phyloP scores from a whole-genome alignment of 169 alveolate genomes.

The Amoebophrya sp. region DNA sequence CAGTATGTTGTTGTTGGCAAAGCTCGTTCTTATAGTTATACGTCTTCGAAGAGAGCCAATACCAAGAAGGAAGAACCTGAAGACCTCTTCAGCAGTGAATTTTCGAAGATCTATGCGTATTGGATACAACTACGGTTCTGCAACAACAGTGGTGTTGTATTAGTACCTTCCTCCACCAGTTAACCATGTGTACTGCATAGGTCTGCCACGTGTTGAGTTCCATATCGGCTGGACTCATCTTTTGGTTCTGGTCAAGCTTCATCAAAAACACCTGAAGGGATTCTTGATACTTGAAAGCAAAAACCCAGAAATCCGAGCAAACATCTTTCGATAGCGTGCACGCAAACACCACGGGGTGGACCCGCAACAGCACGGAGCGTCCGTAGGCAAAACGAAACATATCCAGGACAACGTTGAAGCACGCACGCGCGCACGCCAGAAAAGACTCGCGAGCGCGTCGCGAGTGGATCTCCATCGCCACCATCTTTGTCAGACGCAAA shows the following conservation, averaged over 20 bases:
- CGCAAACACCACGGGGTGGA: not conserved
- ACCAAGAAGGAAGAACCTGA: no score
- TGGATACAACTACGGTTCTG: no score
- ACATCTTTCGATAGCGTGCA: not conserved
- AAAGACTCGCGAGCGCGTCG: not conserved
- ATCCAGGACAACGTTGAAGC: constrained; percentile 8
- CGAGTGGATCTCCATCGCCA: not conserved
- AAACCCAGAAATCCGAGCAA: not conserved
- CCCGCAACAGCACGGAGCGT: not conserved
- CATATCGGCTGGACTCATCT: not conserved
- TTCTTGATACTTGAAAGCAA: not conserved
- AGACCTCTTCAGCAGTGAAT: no score
- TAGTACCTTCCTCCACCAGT: no score
- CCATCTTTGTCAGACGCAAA: not conserved
- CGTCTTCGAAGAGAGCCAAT: no score
- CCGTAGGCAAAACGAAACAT: constrained; percentile 6
- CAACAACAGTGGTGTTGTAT: no score
- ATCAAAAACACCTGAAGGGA: not conserved
- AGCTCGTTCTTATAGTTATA: no score
- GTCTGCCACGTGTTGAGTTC: not conserved
- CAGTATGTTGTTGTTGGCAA: no score
- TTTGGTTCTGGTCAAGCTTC: not conserved
- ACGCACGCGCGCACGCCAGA: not conserved
- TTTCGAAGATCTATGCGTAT: no score
- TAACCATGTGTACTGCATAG: no score